A percentile compares a stretch with the other conserved stretches of the same genome.
phyloP scores from a whole-genome alignment of 345 rosid genomes.

The Cardamine occulta region DNA sequence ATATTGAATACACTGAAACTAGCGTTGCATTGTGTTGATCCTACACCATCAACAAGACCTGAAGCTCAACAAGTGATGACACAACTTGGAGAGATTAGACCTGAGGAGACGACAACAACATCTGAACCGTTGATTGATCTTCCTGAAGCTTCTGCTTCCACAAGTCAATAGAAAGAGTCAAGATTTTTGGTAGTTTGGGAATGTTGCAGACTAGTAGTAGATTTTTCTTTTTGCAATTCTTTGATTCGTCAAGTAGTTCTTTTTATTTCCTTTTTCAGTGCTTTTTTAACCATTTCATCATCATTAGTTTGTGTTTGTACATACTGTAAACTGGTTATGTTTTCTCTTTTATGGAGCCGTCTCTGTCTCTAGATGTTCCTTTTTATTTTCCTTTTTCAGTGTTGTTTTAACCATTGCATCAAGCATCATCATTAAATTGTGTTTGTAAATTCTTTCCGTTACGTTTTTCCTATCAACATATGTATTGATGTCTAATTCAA shows the following conservation, averaged over 20 bases:
- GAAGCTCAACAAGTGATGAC: slow-evolving; percentile 75
- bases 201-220: slow-evolving; percentile 19
- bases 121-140: slow-evolving; percentile 47
- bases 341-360: not conserved
- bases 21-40: slow-evolving; percentile 91
- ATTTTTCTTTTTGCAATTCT: slow-evolving; percentile 44
- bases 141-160: slow-evolving; percentile 57
- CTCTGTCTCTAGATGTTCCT: not conserved
- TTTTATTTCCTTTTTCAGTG: slow-evolving; percentile 9
- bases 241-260: slow-evolving; percentile 48
- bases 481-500: too few species aligned
- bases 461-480: too few species aligned
- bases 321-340: slow-evolving; percentile 33
- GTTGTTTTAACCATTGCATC: too few species aligned
- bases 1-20: slow-evolving; percentile 78
- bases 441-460: too few species aligned
- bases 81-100: slow-evolving; percentile 75
- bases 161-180: slow-evolving; percentile 42
- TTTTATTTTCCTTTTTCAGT: too few species aligned
- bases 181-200: slow-evolving; percentile 21
- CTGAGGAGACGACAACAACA: slow-evolving; percentile 47
- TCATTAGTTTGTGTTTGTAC: slow-evolving; percentile 46
- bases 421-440: too few species aligned
- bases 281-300: not conserved
- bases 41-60: slow-evolving; percentile 78